Conservation (phyloP, 129 eudicot species). For the Lactuca saligna region DNA sequence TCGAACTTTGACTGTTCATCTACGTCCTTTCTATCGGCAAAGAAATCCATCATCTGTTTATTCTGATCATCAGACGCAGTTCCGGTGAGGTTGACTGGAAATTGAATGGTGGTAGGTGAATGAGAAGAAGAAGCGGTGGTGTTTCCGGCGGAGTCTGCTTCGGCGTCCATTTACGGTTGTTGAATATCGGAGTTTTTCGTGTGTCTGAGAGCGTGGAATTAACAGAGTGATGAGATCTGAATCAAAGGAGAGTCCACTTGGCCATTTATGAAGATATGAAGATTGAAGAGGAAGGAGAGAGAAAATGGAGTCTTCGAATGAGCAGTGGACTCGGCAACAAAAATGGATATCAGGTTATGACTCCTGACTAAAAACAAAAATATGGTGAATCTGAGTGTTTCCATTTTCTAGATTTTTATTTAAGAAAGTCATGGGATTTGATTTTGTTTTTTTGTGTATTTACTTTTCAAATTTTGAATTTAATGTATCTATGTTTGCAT, state of each 20-base stretch:
- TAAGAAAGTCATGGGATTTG: too few relatives aligned
- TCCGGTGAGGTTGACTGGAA: conserved; percentile 48
- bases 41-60: conserved; percentile 50
- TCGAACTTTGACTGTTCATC: conserved; percentile 18
- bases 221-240: conserved; percentile 42
- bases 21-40: conserved; percentile 35
- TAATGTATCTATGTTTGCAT: too few relatives aligned
- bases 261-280: conserved; percentile 38
- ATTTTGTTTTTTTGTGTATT: too few relatives aligned
- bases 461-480: too few relatives aligned
- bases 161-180: too few relatives aligned
- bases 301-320: neutral
- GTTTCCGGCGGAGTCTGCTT: neutral
- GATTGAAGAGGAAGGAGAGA: conserved; percentile 15
- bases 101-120: conserved; percentile 36
- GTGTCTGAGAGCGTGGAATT: conserved; percentile 18
- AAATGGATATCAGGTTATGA: conserved; percentile 41
- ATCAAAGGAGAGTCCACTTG: conserved; percentile 65
- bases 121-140: conserved; percentile 10
- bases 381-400: neutral
- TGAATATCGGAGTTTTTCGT: conserved; percentile 17
- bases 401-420: conserved; percentile 27
- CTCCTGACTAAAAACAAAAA: conserved; percentile 26
- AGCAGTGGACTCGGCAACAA: conserved; percentile 56
- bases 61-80: conserved; percentile 13